These are phyloP conservation scores for Cicer cuneatum DNA, from an alignment of 306 rosid species.

Conservation along the genomic window DNA sequence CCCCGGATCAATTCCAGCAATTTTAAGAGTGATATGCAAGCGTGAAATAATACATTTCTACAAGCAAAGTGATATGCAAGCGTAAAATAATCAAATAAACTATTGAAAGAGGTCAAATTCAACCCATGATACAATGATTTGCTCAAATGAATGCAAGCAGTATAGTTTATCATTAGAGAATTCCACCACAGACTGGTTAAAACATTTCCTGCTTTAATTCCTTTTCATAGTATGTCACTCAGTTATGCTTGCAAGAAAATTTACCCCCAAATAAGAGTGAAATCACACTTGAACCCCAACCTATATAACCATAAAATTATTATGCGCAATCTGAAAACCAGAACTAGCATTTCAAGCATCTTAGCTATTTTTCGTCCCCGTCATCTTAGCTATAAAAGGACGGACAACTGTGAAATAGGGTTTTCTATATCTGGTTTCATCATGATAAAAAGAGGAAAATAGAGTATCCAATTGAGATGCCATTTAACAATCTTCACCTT, in stretches of 20 bases:
- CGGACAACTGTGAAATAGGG: slow-evolving; percentile 21
- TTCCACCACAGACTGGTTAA: slow-evolving; percentile 14
- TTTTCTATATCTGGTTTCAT: not conserved
- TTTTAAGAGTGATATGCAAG: slow-evolving; percentile 42
- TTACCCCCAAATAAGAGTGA: slow-evolving; percentile 37
- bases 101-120: slow-evolving; percentile 32
- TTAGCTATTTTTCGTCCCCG: not conserved
- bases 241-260: slow-evolving; percentile 23
- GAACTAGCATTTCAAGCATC: slow-evolving; percentile 38
- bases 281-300: slow-evolving; percentile 12
- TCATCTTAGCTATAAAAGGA: slow-evolving; percentile 6
- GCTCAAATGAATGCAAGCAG: slow-evolving; percentile 34
- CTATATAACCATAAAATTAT: slow-evolving; percentile 12
- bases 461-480: slow-evolving; percentile 32
- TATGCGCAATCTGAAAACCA: slow-evolving; percentile 20
- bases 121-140: slow-evolving; percentile 24
- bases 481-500: slow-evolving; percentile 53
- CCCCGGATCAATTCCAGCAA: slow-evolving; percentile 36
- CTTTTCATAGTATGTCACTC: slow-evolving; percentile 34
- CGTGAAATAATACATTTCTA: slow-evolving; percentile 29
- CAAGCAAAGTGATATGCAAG: slow-evolving; percentile 17
- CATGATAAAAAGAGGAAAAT: slow-evolving; percentile 11
- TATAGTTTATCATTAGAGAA: slow-evolving; percentile 17
- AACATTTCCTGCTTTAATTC: not conserved
- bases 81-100: slow-evolving; percentile 37